Conservation (phyloP, 2,329 filamentous ascomycete genomes). For the Beauveria bassiana region DNA sequence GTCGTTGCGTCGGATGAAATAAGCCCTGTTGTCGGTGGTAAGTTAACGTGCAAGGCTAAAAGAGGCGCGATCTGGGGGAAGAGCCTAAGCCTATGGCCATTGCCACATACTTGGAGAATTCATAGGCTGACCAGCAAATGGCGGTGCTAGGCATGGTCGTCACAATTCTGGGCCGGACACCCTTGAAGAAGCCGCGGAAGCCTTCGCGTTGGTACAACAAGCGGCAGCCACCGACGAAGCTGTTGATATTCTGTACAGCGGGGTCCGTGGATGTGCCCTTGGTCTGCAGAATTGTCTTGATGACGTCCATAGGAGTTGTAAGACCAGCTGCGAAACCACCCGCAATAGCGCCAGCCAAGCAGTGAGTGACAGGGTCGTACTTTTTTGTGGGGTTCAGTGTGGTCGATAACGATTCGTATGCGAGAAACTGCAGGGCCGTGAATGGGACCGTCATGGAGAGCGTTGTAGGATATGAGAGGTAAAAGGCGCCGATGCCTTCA, state of each 20-base stretch:
- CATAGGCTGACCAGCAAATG: conserved; percentile 90
- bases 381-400: conserved; percentile 76
- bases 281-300: conserved; percentile 96
- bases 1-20: conserved; percentile 51
- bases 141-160: conserved; percentile 98
- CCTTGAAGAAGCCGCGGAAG: conserved; percentile 82
- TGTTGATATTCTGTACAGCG: conserved; percentile 78
- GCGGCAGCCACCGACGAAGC: conserved; percentile 68
- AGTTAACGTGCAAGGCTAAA: not conserved
- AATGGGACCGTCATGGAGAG: conserved; percentile 98
- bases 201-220: conserved; percentile 82
- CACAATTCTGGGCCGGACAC: conserved; percentile 80
- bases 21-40: conserved; percentile 36
- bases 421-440: conserved; percentile 92
- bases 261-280: conserved; percentile 73
- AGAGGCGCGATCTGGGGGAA: not conserved
- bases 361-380: conserved; percentile 93
- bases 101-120: conserved; percentile 55
- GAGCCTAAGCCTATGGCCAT: too few relatives aligned
- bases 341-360: conserved; percentile 81
- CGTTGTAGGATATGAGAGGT: conserved; percentile 96
- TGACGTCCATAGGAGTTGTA: conserved; percentile 94
- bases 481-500: conserved; percentile 88
- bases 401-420: conserved; percentile 95
- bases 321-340: conserved; percentile 89